phyloP scores from a whole-genome alignment of 2,329 filamentous ascomycete species.

The Fusarium sp. region DNA sequence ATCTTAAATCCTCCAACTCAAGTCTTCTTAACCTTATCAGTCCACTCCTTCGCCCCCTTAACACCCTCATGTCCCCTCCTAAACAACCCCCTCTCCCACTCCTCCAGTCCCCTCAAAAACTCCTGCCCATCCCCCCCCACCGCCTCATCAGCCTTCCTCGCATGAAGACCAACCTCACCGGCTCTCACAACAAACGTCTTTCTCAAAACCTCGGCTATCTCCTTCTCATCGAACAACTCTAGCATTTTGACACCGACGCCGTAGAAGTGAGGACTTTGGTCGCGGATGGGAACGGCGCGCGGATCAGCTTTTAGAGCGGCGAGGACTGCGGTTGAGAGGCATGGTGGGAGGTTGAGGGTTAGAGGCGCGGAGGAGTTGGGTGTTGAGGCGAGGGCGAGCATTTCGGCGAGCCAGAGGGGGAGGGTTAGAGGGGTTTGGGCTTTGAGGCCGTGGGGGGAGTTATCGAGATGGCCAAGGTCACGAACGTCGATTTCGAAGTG shows the following conservation, averaged over 20 bases:
- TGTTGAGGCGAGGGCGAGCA: slow-evolving; percentile 78
- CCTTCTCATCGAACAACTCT: slow-evolving; percentile 85
- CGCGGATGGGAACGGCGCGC: slow-evolving; percentile 82
- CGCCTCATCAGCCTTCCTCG: slow-evolving; percentile 79
- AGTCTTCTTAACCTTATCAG: slow-evolving; percentile 62
- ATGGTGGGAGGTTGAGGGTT: slow-evolving; percentile 81
- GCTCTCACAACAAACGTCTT: slow-evolving; percentile 85
- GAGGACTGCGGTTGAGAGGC: slow-evolving; percentile 80
- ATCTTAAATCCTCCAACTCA: slow-evolving; percentile 35
- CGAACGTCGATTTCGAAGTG: slow-evolving; percentile 92
- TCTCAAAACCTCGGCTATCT: slow-evolving; percentile 77
- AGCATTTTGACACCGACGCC: slow-evolving; percentile 84
- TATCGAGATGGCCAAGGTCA: slow-evolving; percentile 88
- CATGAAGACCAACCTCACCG: slow-evolving; percentile 85
- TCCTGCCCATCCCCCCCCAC: slow-evolving; percentile 72
- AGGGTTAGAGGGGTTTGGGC: slow-evolving; percentile 81
- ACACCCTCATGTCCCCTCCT: slow-evolving; percentile 77
- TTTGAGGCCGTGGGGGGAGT: slow-evolving; percentile 80
- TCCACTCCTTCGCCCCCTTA: slow-evolving; percentile 75
- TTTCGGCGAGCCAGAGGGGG: slow-evolving; percentile 93
- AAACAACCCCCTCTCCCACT: slow-evolving; percentile 84
- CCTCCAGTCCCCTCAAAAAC: slow-evolving; percentile 87
- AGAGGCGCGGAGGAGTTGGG: slow-evolving; percentile 68
- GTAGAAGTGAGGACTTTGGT: slow-evolving; percentile 89
- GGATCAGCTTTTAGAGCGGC: slow-evolving; percentile 93